These are phyloP conservation scores for Sphagnum tenellum DNA, from an alignment of 225 moss, liverwort and hornwort genomes.

Conservation along the genomic window DNA sequence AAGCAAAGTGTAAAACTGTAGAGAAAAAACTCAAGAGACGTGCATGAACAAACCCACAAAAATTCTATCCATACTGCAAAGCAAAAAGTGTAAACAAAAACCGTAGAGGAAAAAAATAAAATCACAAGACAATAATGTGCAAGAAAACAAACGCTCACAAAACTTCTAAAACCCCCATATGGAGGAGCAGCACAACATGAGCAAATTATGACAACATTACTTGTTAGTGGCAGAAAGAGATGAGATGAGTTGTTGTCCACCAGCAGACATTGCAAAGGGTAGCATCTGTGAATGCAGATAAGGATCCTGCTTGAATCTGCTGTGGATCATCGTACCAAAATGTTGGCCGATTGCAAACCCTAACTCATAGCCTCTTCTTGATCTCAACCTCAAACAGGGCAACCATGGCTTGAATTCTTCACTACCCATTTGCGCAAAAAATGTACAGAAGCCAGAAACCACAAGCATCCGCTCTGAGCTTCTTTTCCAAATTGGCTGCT, in stretches of 20 bases:
- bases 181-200: neutral
- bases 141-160: too few species aligned
- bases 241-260: constrained; percentile 39
- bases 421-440: neutral
- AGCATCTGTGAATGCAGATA: constrained; percentile 45
- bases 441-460: too few species aligned
- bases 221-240: constrained; percentile 44
- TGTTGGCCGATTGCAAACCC: constrained; percentile 47
- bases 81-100: neutral
- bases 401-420: constrained; percentile 21
- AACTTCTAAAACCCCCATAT: too few species aligned
- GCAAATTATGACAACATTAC: constrained; percentile 6
- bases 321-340: constrained; percentile 39
- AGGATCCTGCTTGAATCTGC: constrained; percentile 47
- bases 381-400: constrained; percentile 25
- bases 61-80: too few species aligned
- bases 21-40: too few species aligned
- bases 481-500: too few species aligned
- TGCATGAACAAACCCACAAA: too few species aligned
- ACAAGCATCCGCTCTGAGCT: too few species aligned
- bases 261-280: constrained; percentile 40
- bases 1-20: too few species aligned
- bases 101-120: neutral
- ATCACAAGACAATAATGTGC: neutral
- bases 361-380: constrained; percentile 29